Evolutionary conservation across 2,329 filamentous ascomycete genomes (phyloP).

Genomic region (Pseudocercospora macadamiae): DNA sequence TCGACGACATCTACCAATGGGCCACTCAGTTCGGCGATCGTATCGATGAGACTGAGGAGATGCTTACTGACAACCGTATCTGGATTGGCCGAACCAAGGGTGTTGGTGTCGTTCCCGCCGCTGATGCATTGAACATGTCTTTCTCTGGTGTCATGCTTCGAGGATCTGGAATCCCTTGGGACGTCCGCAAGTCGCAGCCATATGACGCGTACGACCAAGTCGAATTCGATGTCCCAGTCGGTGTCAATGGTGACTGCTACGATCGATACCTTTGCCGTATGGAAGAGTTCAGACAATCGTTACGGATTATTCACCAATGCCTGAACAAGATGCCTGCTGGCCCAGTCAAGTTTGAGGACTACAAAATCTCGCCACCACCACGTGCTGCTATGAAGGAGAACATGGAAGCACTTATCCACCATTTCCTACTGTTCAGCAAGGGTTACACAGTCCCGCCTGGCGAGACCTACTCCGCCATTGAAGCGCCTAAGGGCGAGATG

Average conservation of each 20-base stretch:
- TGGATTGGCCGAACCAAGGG: slow-evolving; percentile 92
- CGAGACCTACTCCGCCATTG: slow-evolving; percentile 96
- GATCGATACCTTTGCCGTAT: slow-evolving; percentile 98
- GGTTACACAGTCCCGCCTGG: slow-evolving; percentile 95
- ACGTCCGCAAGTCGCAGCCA: slow-evolving; percentile 93
- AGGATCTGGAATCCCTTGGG: slow-evolving; percentile 93
- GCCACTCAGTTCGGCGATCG: slow-evolving; percentile 98
- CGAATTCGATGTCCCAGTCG: slow-evolving; percentile 96
- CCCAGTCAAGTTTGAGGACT: slow-evolving; percentile 94
- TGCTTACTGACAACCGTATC: slow-evolving; percentile 98
- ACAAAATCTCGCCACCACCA: slow-evolving; percentile 97
- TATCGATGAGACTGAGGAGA: slow-evolving; percentile 97
- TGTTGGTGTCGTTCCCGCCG: slow-evolving; percentile 85
- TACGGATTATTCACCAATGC: slow-evolving; percentile 98
- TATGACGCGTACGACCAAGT: slow-evolving; percentile 98
- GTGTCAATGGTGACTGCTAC: slow-evolving; percentile 97
- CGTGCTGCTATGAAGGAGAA: slow-evolving; percentile 99
- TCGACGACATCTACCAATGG: slow-evolving; percentile 99
- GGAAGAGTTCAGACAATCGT: slow-evolving; percentile 98
- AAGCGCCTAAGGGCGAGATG: slow-evolving; percentile 99
- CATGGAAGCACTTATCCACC: slow-evolving; percentile 99
- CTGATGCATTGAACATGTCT: slow-evolving; percentile 94
- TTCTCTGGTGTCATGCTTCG: slow-evolving; percentile 98
- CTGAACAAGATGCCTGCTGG: slow-evolving; percentile 98
- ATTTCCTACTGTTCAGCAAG: slow-evolving; percentile 98